Evolutionary conservation across 1,139 yeast genomes (phyloP).

Genomic region (Protomyces inouyei): DNA sequence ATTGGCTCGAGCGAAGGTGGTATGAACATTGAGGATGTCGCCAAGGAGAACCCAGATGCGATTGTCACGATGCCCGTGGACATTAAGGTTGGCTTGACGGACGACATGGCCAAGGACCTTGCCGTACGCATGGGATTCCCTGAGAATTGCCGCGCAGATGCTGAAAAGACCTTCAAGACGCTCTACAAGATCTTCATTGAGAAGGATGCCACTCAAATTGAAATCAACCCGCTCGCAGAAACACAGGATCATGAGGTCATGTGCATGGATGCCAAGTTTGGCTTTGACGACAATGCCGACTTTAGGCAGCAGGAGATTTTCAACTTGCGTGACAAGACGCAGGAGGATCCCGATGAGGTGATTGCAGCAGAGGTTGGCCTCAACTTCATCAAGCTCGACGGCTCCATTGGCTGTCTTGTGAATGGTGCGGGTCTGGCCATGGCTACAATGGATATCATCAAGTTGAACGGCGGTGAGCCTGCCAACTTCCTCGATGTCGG

Average conservation of each 20-base stretch:
- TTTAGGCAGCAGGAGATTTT: constrained; percentile 94
- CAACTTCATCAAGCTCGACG: constrained; percentile 95
- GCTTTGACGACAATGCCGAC: constrained; percentile 92
- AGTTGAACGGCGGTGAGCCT: constrained; percentile 97
- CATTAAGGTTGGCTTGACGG: constrained; percentile 74
- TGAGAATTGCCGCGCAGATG: constrained; percentile 70
- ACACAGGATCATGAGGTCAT: constrained; percentile 82
- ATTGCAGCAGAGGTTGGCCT: constrained; percentile 85
- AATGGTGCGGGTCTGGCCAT: constrained; percentile 99
- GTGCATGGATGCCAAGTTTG: constrained; percentile 99
- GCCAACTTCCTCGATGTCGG: constrained; percentile 99
- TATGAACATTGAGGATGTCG: constrained; percentile 99
- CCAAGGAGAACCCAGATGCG: constrained; percentile 83
- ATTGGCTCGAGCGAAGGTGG: constrained; percentile 99
- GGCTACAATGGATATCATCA: constrained; percentile 99
- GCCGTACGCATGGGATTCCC: constrained; percentile 82
- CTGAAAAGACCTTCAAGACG: constrained; percentile 80
- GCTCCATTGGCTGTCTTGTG: constrained; percentile 92
- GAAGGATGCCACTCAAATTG: constrained; percentile 95
- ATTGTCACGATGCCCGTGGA: constrained; percentile 84
- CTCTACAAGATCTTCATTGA: constrained; percentile 83
- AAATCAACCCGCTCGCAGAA: constrained; percentile 96
- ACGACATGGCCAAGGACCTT: constrained; percentile 65
- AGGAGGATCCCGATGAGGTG: constrained; percentile 97
- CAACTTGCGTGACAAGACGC: constrained; percentile 94